Percentiles rank a stretch among this genome's conserved stretches.
Conservation (phyloP, 345 rosid species). For the Angophora floribunda region DNA sequence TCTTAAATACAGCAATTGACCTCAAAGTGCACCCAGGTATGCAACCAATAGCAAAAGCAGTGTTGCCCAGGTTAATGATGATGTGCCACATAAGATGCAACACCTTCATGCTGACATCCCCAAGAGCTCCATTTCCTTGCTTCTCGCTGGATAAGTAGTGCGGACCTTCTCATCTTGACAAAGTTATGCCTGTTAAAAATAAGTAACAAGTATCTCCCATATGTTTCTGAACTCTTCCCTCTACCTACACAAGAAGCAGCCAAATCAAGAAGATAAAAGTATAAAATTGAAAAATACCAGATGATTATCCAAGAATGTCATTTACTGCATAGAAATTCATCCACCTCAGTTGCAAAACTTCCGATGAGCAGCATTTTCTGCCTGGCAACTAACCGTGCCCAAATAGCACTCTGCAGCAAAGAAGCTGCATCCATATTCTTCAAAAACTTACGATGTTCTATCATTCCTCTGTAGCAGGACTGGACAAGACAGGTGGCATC, state of each 20-base stretch:
- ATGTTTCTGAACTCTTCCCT: conserved; percentile 9
- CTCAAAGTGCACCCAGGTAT: background rate
- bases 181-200: conserved; percentile 42
- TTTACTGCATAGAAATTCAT: conserved; percentile 21
- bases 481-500: conserved; percentile 60
- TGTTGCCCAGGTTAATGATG: background rate
- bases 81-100: background rate
- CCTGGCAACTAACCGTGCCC: conserved; percentile 46
- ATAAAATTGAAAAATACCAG: background rate
- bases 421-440: conserved; percentile 32
- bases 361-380: conserved; percentile 8
- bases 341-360: conserved; percentile 5
- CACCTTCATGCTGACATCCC: background rate
- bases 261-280: background rate
- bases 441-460: conserved; percentile 25
- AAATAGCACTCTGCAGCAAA: conserved; percentile 40
- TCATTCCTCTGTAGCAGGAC: conserved; percentile 38
- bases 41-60: background rate
- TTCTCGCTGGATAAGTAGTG: conserved; percentile 43
- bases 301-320: background rate
- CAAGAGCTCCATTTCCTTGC: conserved; percentile 41
- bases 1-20: background rate
- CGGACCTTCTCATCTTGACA: conserved; percentile 31
- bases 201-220: conserved; percentile 20
- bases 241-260: conserved; percentile 17